Evolutionary conservation across 2,329 filamentous ascomycete genomes (phyloP), one percentile per base, ranked within the genome.

Genomic region (Fusarium citri): DNA sequence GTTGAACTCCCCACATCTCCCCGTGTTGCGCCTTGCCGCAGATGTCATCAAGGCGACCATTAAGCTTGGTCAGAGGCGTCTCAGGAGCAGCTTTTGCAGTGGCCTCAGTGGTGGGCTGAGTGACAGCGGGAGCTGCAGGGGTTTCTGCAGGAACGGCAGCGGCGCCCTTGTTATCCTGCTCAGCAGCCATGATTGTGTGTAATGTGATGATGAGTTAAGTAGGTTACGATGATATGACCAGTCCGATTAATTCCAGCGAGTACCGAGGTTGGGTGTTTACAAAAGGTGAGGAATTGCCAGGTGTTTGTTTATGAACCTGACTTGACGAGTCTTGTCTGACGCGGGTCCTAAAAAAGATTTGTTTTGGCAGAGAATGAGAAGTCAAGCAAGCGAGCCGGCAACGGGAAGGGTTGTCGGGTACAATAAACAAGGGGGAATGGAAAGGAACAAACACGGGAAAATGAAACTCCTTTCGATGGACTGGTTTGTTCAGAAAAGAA

Each of bases 1-100:
- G 88, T 31, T 87, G 83, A 56, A 98, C 89, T 50, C 94, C 94
- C 89, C 94, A 98, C 86, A 98, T 92, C 84, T 98, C 94, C 54
- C 82, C 82, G 80, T 97, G 86, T 18, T 82, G 85, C 54, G 87
- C 82, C 63, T 85, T 83, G 50, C 83, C 80, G 64, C 89, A 80
- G 64, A 94, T 87, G 9, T 83, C 79, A 8, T 86, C 81, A 34
- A 94, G 84, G 30, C 84, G 83, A 12, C 83, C 82, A 66, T 88
- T 87, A 68, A 94, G 84, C 66, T 87, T 82, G 54, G 80, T 78
- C 34, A 93, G 82, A 15, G 83, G 74, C 16, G 78, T 80, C 65
- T 79, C 68, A 7, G 72, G 63, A 26, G 55, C 30, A 59, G 45
- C 25, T n/a, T 48, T 26, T 42, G 51, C 45, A 15, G 57, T 48